Evolutionary conservation across 257 asterid species (phyloP), one percentile per base, ranked within the genome.

Genomic region (Jacaranda copaia): DNA sequence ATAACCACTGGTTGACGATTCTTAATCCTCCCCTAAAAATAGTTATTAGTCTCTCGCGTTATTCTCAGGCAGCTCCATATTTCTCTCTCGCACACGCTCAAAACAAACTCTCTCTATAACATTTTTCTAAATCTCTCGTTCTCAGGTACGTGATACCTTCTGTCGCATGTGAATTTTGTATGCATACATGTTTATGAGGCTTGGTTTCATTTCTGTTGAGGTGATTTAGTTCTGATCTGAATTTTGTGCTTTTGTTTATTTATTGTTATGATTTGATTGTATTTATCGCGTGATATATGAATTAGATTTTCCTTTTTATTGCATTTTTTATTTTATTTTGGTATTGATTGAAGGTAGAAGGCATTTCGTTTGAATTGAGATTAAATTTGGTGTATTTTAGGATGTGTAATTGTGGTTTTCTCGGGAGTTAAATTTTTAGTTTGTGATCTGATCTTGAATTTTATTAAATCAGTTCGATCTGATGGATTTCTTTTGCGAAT

Each of bases 21-120:
- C 77, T 72, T 55, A 69, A 52, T 71, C 76, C 82, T 68, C 83
- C 81, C 46, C 64, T 51, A 68, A 72, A 77, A 81, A 42, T 74
- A 78, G 77, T 49, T 39, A 55, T 77, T 65, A 36, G 20, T 20
- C 68, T 83, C 80, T 78, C 79, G 78, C 81, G 73, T 74, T 70
- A 51, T 70, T 64, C 75, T 74, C 75, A 77, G 84, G 77, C 85
- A 71, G 72, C 82, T 78, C 83, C 81, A 74, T 60, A 79, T 79
- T 77, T 80, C 76, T 68, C 73, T 72, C 78, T 77, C 61, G 62
- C 63, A 35, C 74, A 3, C 45, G 49, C 57, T 16, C 49, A 55
- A 42, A 35, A 32, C 32, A 5, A 8, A 19, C 49, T 35, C 43
- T 64, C 76, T 81, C 85, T 80, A 76, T 57, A 75, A 45, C 71